Evolutionary conservation across 768 basidiomycete species (phyloP), one percentile per base, ranked within the genome.

Genomic region (Paxillus ammoniavirescens): DNA sequence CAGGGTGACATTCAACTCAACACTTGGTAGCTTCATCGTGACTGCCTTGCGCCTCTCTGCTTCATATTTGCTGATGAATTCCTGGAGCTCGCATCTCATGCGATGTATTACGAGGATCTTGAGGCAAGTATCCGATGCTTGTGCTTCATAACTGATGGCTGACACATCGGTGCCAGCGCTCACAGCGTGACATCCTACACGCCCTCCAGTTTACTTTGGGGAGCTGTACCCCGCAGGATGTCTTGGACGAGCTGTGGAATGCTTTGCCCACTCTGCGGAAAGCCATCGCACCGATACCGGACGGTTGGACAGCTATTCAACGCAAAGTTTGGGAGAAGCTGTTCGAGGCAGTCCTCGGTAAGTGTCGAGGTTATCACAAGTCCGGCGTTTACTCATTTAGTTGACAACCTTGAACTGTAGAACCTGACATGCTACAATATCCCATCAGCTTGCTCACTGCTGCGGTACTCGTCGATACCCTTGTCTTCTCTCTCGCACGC

Each of bases 221-320:
- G 0, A 76, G 73, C 35, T 83, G 82, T 13, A 82, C 83, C 33
- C 77, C 77, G 0, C 71, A 68, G 45, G 70, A 69, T 35, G 63
- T 85, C 21, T 57, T 87, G 54, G 78, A 82, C 49, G 83, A 87
- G 54, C 59, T 87, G 1, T 85, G 82, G 82, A 52, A 63, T 28
- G 80, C 81, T 7, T 69, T 83, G 6, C 80, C 84, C 0, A 75
- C 77, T 0, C 69, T 87, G 14, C 78, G 77, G 2, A 58, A 65
- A 21, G 69, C 80, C 8, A 62, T 80, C 17, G 60, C 42, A 7
- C 48, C 52, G 15, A 50, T 64, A 44, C 65, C 69, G 5, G 68
- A 69, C 7, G 77, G 79, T 5, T 84, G 84, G 83, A 65, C 71
- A 35, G 59, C 63, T 12, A 74, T 77, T 7, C 73, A 76, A 61